A percentile compares a stretch with the other conserved stretches of the same genome.
Conservation (phyloP, 2,329 filamentous ascomycete species). For the Fusarium dimerum region DNA sequence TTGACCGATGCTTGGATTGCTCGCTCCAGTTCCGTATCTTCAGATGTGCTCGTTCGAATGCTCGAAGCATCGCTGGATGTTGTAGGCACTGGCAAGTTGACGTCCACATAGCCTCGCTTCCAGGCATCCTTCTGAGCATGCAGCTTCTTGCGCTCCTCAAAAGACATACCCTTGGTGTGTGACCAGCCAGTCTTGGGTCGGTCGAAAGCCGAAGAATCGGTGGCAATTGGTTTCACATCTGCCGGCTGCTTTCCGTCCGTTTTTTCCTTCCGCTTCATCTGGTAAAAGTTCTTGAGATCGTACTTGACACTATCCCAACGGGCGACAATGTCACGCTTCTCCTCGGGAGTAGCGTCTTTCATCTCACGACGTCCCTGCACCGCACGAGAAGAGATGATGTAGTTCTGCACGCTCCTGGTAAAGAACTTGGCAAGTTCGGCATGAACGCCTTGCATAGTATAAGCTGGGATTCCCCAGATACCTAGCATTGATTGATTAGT, state of each 20-base stretch:
- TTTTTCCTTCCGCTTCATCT: slow-evolving; percentile 50
- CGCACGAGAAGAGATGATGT: slow-evolving; percentile 76
- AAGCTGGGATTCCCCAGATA: slow-evolving; percentile 73
- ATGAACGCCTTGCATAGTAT: slow-evolving; percentile 80
- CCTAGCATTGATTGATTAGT: slow-evolving; percentile 37
- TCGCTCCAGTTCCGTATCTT: slow-evolving; percentile 66
- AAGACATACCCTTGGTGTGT: slow-evolving; percentile 48
- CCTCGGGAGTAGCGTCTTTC: slow-evolving; percentile 52
- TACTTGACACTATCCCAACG: slow-evolving; percentile 64
- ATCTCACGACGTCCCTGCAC: slow-evolving; percentile 73
- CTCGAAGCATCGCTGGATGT: slow-evolving; percentile 16
- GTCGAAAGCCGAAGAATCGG: slow-evolving; percentile 23
- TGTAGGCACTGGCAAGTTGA: slow-evolving; percentile 6
- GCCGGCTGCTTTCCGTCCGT: slow-evolving; percentile 37
- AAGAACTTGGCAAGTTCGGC: slow-evolving; percentile 74
- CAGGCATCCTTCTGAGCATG: slow-evolving; percentile 49
- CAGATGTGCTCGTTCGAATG: slow-evolving; percentile 21
- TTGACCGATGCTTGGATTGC: slow-evolving; percentile 71
- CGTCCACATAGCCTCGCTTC: slow-evolving; percentile 33
- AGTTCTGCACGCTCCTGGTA: slow-evolving; percentile 71
- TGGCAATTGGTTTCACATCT: slow-evolving; percentile 10
- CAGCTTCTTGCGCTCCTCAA: slow-evolving; percentile 53
- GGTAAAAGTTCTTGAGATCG: slow-evolving; percentile 62
- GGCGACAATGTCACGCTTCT: slow-evolving; percentile 63
- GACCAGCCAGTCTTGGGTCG: slow-evolving; percentile 48